Percentiles rank a stretch among this genome's conserved stretches.
These are phyloP conservation scores for Hypoxylon sp. DNA, from an alignment of 2,329 filamentous ascomycete species.

Conservation along the genomic window DNA sequence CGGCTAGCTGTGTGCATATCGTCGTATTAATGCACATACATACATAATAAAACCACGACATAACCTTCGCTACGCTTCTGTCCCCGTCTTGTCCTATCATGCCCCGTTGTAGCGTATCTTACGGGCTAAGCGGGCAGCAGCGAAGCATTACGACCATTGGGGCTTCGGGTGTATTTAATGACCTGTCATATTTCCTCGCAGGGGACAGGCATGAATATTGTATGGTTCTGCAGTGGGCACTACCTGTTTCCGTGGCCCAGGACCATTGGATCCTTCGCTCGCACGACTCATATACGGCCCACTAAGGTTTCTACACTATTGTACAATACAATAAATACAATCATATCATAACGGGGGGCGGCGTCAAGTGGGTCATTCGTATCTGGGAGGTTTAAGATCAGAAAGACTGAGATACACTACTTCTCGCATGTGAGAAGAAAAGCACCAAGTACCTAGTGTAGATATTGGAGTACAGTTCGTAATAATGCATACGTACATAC, in stretches of 20 bases:
- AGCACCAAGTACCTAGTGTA: constrained; percentile 18
- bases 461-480: constrained; percentile 5
- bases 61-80: constrained; percentile 33
- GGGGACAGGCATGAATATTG: constrained; percentile 36
- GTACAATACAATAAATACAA: constrained; percentile 25
- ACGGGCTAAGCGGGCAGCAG: constrained; percentile 37
- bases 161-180: constrained; percentile 39
- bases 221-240: constrained; percentile 40
- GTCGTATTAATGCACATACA: constrained; percentile 37
- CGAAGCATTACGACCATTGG: constrained; percentile 32
- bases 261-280: constrained; percentile 42
- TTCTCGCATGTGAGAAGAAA: constrained; percentile 11
- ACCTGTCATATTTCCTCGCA: constrained; percentile 40
- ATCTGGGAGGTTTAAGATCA: constrained; percentile 27
- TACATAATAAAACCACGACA: constrained; percentile 39
- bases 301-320: constrained; percentile 11
- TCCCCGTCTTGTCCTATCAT: constrained; percentile 31
- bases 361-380: constrained; percentile 16
- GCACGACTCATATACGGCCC: constrained; percentile 29
- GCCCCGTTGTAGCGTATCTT: constrained; percentile 29
- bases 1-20: constrained; percentile 35
- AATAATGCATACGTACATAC: constrained; percentile 13
- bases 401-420: constrained; percentile 11
- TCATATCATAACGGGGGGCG: constrained; percentile 17
- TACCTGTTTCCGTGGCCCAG: constrained; percentile 44